Base-by-base conservation (phyloP, 1,284 basidiomycete genomes). In the Trichosporon faecale region DNA sequence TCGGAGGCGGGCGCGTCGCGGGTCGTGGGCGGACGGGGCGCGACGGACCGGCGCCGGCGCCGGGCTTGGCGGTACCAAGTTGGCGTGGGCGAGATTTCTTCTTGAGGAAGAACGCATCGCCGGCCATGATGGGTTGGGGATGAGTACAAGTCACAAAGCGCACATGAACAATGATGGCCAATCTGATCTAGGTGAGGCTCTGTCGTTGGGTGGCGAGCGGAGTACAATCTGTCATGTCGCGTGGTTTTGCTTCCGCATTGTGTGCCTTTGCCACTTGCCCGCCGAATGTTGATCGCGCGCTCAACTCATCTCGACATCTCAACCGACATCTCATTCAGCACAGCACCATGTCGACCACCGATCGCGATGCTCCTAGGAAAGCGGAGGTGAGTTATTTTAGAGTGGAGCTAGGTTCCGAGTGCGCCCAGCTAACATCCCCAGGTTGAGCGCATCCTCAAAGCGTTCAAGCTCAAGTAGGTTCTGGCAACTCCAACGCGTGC, bases 391-490 rank as follows among this genome's bases (percentile, higher is more conserved):
- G 77, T 66, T 27, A 23, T 16, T 25, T 27, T 7, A 37, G 25
- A 44, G 2, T 21, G 40, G 11, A 40, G 21, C 57, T 25, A 25
- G 12, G 9, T 4, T 25, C 8, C 3, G 4, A 33, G 25, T 40
- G n/a, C 33, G 25, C n/a, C 23, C 40, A 27, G 68, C 67, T 75
- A 68, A 74, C 71, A 25, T 29, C 14, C 55, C 21, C 79, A 87
- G 83, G 85, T 87, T 40, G 81, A 85, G 66, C 81, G 87, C 23
- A 80, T 88, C 27, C 78, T 87, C 55, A 79, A 77, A 37, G 83
- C 86, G 0, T 88, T 88, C 84, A 86, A 86, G 70, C 77, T 87
- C 66, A 88, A 88, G 84, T 85, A 65, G 76, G 82, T 77, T 14
- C 25, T 23, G 35, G 27, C 21, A 23, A 12, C 14, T 31, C 6